These are phyloP conservation scores for Bretschneidera sinensis DNA, from an alignment of 345 rosid species.

Conservation along the genomic window DNA sequence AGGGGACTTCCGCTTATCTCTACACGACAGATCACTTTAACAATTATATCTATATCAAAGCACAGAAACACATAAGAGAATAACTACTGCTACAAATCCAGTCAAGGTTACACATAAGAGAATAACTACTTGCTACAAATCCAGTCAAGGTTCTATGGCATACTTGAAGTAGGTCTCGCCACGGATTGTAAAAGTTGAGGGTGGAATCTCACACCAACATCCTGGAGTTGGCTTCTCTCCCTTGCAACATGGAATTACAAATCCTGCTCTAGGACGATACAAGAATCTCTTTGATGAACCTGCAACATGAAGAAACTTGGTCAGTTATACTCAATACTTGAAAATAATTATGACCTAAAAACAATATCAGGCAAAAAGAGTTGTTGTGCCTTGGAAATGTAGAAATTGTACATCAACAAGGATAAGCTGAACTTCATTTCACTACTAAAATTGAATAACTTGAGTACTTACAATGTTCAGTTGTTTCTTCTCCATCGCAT, in stretches of 20 bases:
- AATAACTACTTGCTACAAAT: too few relatives aligned
- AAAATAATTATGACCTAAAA: too few relatives aligned
- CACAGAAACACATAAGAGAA: neutral
- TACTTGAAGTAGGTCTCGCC: slow-evolving; percentile 68
- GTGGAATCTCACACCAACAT: slow-evolving; percentile 64
- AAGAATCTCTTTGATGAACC: slow-evolving; percentile 56
- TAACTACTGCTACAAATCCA: slow-evolving; percentile 5
- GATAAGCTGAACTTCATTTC: neutral
- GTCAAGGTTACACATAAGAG: too few relatives aligned
- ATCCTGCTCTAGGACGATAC: slow-evolving; percentile 61
- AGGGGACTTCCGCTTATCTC: slow-evolving; percentile 74
- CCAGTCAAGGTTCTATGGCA: too few relatives aligned
- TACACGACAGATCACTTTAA: slow-evolving; percentile 29
- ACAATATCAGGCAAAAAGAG: too few relatives aligned
- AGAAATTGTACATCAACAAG: neutral
- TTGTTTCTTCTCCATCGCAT: slow-evolving; percentile 55
- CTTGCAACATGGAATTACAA: slow-evolving; percentile 33
- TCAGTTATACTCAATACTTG: too few relatives aligned
- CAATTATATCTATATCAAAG: slow-evolving; percentile 1
- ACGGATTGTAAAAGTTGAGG: slow-evolving; percentile 68
- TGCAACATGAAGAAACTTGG: too few relatives aligned
- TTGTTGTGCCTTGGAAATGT: too few relatives aligned
- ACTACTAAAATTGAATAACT: neutral
- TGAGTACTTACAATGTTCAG: slow-evolving; percentile 39
- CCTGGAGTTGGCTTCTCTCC: slow-evolving; percentile 44